phyloP scores from a whole-genome alignment of 2,329 filamentous ascomycete genomes.

The Ustilaginoidea virens region DNA sequence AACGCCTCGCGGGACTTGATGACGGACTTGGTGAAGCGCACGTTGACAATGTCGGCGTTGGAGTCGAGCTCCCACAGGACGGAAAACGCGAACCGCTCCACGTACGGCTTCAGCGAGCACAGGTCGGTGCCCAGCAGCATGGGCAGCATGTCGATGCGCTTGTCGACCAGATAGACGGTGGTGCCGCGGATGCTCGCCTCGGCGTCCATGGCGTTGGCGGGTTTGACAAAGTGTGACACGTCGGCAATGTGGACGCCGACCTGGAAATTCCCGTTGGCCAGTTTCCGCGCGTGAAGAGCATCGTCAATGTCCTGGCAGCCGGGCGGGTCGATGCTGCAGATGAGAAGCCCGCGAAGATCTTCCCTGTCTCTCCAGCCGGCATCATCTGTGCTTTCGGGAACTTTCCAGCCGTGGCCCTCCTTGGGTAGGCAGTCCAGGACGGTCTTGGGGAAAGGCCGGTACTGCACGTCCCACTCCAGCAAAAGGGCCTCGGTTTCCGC shows the following conservation, averaged over 20 bases:
- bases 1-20: constrained; percentile 95
- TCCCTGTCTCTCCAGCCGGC: constrained; percentile 74
- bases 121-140: constrained; percentile 91
- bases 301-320: constrained; percentile 98
- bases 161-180: constrained; percentile 94
- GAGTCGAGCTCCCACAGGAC: constrained; percentile 78
- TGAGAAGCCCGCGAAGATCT: constrained; percentile 71
- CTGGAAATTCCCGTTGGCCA: constrained; percentile 89
- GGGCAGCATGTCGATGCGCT: constrained; percentile 98
- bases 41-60: constrained; percentile 69
- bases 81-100: constrained; percentile 85
- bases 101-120: constrained; percentile 91
- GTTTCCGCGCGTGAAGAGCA: constrained; percentile 68
- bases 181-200: constrained; percentile 91
- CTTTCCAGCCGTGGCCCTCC: constrained; percentile 88
- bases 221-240: constrained; percentile 97
- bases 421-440: constrained; percentile 84
- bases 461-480: constrained; percentile 94
- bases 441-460: constrained; percentile 89
- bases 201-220: constrained; percentile 90
- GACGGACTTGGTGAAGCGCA: constrained; percentile 92
- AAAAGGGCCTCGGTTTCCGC: constrained; percentile 92
- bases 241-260: constrained; percentile 98
- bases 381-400: constrained; percentile 64
- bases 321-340: constrained; percentile 94